Percentiles rank a stretch among this genome's conserved stretches.
Evolutionary conservation across 495 filamentous ascomycete species (phyloP).

Genomic region (Penicillium silybi): DNA sequence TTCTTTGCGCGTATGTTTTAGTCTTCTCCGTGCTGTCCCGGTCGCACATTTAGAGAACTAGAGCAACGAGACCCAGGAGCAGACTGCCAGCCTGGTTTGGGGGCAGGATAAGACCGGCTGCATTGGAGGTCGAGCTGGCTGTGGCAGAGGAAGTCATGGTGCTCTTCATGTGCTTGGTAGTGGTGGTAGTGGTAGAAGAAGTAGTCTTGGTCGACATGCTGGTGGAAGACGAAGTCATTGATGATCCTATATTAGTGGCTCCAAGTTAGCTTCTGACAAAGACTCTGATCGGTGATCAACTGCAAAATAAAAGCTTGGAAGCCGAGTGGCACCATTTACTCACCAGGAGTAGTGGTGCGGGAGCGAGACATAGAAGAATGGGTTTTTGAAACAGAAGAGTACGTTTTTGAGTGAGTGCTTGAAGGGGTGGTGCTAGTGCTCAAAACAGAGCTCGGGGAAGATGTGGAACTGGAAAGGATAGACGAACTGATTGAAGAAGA

Average conservation of each 20-base stretch:
- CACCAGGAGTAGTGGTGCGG: conserved; percentile 15
- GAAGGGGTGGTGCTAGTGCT: background rate
- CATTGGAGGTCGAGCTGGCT: conserved; percentile 16
- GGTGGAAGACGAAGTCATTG: background rate
- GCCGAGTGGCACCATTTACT: conserved; percentile 16
- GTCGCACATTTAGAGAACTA: conserved; percentile 23
- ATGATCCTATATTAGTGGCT: background rate
- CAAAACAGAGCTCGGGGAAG: conserved; percentile 3
- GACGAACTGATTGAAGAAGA: conserved; percentile 1
- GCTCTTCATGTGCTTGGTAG: conserved; percentile 12
- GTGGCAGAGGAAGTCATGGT: conserved; percentile 13
- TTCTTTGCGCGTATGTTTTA: background rate
- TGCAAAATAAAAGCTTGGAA: conserved; percentile 1
- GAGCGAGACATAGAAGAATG: conserved; percentile 1
- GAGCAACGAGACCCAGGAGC: conserved; percentile 21
- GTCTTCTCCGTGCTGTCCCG: background rate
- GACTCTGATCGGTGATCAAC: background rate
- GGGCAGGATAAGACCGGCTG: conserved; percentile 25
- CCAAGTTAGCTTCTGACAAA: background rate
- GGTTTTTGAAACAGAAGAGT: conserved; percentile 1
- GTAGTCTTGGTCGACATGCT: conserved; percentile 1
- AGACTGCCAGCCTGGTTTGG: conserved; percentile 23
- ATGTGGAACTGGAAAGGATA: conserved; percentile 1
- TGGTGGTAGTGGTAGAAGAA: conserved; percentile 12
- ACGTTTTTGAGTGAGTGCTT: conserved; percentile 1